These are phyloP conservation scores for Wallacemonas rigidus DNA, from an alignment of 208 protist genomes.

Conservation along the genomic window DNA sequence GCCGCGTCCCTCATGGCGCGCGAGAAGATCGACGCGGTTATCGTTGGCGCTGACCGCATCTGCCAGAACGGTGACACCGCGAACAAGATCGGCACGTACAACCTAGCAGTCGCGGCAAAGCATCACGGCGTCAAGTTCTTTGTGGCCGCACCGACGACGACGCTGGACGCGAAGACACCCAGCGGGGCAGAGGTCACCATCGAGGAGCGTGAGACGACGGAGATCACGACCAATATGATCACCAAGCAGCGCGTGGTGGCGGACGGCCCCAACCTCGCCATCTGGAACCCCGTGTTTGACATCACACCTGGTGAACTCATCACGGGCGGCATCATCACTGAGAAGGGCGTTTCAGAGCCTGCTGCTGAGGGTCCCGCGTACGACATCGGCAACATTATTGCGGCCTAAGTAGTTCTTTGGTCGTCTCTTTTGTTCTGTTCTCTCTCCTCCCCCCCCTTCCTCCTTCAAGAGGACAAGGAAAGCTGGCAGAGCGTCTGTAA, in stretches of 20 bases:
- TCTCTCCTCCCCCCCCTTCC: neutral
- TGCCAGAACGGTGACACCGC: slow-evolving; percentile 95
- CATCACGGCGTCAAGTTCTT: slow-evolving; percentile 92
- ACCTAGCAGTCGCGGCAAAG: slow-evolving; percentile 90
- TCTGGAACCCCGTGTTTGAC: slow-evolving; percentile 98
- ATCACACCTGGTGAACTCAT: slow-evolving; percentile 95
- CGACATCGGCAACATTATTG: slow-evolving; percentile 49
- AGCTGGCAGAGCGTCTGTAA: no score
- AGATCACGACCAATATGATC: slow-evolving; percentile 89
- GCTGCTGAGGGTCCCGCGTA: slow-evolving; percentile 44
- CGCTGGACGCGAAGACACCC: slow-evolving; percentile 85
- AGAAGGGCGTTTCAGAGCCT: slow-evolving; percentile 82
- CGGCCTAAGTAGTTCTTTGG: neutral
- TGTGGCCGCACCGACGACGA: slow-evolving; percentile 92
- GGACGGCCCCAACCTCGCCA: slow-evolving; percentile 68
- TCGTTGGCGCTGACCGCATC: slow-evolving; percentile 95
- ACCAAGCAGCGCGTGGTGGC: slow-evolving; percentile 86
- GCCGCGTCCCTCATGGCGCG: slow-evolving; percentile 73
- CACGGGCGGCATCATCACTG: slow-evolving; percentile 94
- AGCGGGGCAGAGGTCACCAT: slow-evolving; percentile 88
- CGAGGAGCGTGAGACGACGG: slow-evolving; percentile 89
- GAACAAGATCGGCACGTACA: slow-evolving; percentile 97
- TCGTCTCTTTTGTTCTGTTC: neutral
- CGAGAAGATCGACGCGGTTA: slow-evolving; percentile 77
- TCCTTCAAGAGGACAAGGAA: no score